Base-by-base conservation (phyloP, 23 red algal genomes). In the Agarophyton chilense region DNA sequence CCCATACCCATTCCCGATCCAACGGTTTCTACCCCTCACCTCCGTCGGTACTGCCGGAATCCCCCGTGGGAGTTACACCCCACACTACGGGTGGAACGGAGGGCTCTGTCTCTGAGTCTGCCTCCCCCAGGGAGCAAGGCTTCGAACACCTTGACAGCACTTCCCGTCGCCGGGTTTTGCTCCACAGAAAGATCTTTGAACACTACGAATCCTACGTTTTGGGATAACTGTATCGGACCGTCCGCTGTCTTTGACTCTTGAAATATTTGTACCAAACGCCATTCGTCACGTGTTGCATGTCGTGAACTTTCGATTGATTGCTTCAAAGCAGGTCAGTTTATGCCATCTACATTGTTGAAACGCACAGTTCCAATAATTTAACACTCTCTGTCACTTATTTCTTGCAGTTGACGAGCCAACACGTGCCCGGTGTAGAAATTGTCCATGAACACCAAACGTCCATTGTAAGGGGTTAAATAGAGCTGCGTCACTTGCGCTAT, bases 371-470 rank as follows among this genome's bases (percentile, higher is more conserved):
- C 68, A 22, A 74, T 31, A 74, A 74, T 5, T 41, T 34, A 10
- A 8, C 68, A 74, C 14, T 74, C 28, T 39, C 9, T 5, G 34
- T 74, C 68, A 8, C 68, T 74, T 28, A 61, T 6, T 7, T 7
- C 19, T 8, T 28, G 7, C 28, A 61, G 19, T 31, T 61, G 56
- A 8, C 19, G 56, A 4, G 68, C 68, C 8, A 74, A 34, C 4
- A 38, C 22, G 21, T 74, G 68, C 7, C 68, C 22, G 6, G 68
- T 74, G 68, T 74, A 74, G 68, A 74, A 74, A 39, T 74, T 74
- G 28, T 74, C 68, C 68, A 47, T 74, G 8, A 38, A 7, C 42
- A 74, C 34, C 68, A 74, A 47, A 12, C 42, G 28, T n/a, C 42
- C 42, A 41, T 31, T 4, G 19, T 29, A 6, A 17, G 9, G 68